Evolutionary conservation across 257 asterid genomes (phyloP).

Genomic region (Verbascum thapsus): DNA sequence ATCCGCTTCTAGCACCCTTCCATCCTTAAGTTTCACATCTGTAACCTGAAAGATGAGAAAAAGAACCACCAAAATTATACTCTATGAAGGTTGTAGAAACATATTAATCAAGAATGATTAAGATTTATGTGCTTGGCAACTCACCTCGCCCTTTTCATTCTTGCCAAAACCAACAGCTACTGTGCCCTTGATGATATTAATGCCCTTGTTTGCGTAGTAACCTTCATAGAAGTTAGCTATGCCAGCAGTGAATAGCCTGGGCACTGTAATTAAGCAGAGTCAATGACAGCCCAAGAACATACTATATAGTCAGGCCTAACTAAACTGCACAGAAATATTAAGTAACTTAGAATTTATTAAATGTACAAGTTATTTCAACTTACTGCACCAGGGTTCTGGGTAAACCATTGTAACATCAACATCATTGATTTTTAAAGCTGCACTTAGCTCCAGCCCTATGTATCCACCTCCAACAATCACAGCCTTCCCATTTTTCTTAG

Average conservation of each 20-base stretch:
- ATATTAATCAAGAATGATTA: not conserved
- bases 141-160: slow-evolving; percentile 74
- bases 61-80: slow-evolving; percentile 13
- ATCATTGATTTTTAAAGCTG: slow-evolving; percentile 73
- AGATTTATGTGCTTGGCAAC: slow-evolving; percentile 11
- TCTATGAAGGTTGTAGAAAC: slow-evolving; percentile 10
- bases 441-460: slow-evolving; percentile 95
- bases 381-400: slow-evolving; percentile 99
- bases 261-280: slow-evolving; percentile 61
- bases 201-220: slow-evolving; percentile 80
- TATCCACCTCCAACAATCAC: slow-evolving; percentile 96
- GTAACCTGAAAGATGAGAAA: slow-evolving; percentile 59
- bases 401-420: slow-evolving; percentile 86
- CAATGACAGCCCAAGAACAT: slow-evolving; percentile 20
- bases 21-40: slow-evolving; percentile 87
- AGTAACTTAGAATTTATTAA: not conserved
- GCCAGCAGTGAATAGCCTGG: slow-evolving; percentile 83
- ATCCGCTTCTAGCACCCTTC: slow-evolving; percentile 88
- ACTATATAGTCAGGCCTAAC: no score
- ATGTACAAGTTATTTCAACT: slow-evolving; percentile 39
- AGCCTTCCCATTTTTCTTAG: slow-evolving; percentile 79
- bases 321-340: not conserved
- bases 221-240: slow-evolving; percentile 95
- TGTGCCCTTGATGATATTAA: slow-evolving; percentile 87
- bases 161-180: slow-evolving; percentile 88